Base-by-base conservation (phyloP, 352 stramenopile species). In the Peronospora farinosa region DNA sequence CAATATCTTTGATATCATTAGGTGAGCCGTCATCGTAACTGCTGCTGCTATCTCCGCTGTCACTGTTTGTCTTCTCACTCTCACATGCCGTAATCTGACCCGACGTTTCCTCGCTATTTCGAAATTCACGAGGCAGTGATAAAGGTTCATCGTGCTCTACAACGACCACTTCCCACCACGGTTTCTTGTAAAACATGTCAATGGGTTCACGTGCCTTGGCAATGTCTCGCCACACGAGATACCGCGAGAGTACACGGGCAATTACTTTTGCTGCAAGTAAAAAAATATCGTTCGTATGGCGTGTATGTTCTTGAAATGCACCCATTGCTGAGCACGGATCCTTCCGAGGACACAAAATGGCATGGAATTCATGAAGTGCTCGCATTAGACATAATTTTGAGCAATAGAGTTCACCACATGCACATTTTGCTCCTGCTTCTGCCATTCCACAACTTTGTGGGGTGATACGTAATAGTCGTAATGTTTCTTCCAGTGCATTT, bases 201-300 rank as follows among this genome's bases (percentile, higher is more conserved):
- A 93, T 93, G 5, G 85, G 77, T 25, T 77, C 72, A 16, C 78
- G 67, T 0, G 78, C 70, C 42, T 84, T 80, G 21, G 73, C 47
- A 7, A 86, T 58, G 48, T 86, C 70, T 8, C 61, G 65, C 48
- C 65, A 75, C 27, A 69, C 65, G 2, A 91, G 33, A 54, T 72
- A 90, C 2, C 72, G 60, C 27, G 70, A 76, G 0, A 93, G 19
- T 1, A 92, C 57, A 7, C 74, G 72, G 13, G 84, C 79, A 11
- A 97, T 72, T 0, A 96, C 83, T 46, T 96, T 90, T 19, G 78
- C 86, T 15, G 77, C 84, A 0, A 96, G 61, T 10, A 96, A 45
- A 52, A 97, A 95, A 36, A 97, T 96, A 47, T 96, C 89, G 62
- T 97, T 97, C 0, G 87, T 95, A 53, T 86, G 77, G 17, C 69